Base-by-base conservation (phyloP, 768 basidiomycete species). In the Pulveroboletus frians region DNA sequence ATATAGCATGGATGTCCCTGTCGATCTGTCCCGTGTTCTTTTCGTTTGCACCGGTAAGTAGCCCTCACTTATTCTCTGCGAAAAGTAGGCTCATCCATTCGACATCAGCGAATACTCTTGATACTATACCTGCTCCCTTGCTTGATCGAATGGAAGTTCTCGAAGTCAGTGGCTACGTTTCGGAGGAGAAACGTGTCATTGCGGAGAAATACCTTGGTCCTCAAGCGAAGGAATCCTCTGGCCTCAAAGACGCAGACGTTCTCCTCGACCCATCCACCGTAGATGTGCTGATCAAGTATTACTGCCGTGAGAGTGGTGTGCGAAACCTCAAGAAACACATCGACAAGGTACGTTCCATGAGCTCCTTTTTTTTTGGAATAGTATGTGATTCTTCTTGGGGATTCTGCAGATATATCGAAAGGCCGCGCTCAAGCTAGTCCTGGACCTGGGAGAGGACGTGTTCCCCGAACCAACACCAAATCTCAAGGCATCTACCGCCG, bases 301-400 rank as follows among this genome's bases (percentile, higher is more conserved):
- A 98, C 68, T 94, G 92, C 65, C 79, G 96, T 20, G 96, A 99
- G 73, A 95, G 92, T 58, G 96, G 96, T 38, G 96, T 99, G 27
- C 76, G 96, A 42, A 92, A 93, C 63, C 63, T 99, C 65, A 98
- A 98, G 83, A 98, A 99, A 71, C 89, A 94, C 61, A 95, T 99
- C 47, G 95, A 99, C 63, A 98, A 98, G 83, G 92, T 92, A 51
- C 2, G 42, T 32, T n/a, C 5, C 30, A n/a, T 26, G n/a, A 11
- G 62, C 7, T 1, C 7, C 9, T 35, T 21, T 11, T 31, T 9
- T 35, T 26, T 14, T 31, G 9, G 6, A 17, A 26, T 15, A 1
- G 23, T 36, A 3, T 27, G 46, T 51, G 41, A 58, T 23, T 14
- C 21, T 13, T 1, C 4, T 53, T 5, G 29, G 15, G 6, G 21